A percentile compares a stretch with the other conserved stretches of the same genome.
Evolutionary conservation across 495 filamentous ascomycete genomes (phyloP).

Genomic region (Annulohypoxylon moriforme): DNA sequence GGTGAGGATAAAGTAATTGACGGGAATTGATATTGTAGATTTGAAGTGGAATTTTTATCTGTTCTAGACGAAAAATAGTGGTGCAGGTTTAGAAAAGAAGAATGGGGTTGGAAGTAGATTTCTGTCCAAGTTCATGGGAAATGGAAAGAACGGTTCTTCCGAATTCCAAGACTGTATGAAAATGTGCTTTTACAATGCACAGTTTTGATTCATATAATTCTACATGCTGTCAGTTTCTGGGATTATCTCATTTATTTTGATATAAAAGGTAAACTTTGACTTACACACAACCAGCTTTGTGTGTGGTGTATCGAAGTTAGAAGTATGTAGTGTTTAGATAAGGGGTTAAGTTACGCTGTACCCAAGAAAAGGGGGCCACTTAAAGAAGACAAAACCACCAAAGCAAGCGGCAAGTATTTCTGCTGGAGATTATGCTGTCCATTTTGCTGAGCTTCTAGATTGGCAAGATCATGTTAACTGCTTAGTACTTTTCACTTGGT

Average conservation of each 20-base stretch:
- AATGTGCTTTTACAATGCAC: background rate
- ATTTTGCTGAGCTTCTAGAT: slow-evolving; percentile 14
- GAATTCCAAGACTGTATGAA: background rate
- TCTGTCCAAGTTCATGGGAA: background rate
- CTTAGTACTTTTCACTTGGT: background rate
- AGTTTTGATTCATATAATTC: background rate
- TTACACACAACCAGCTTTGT: background rate
- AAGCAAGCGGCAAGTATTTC: slow-evolving; percentile 1
- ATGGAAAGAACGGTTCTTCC: background rate
- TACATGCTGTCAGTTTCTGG: background rate
- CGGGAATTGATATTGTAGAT: background rate
- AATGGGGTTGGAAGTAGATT: background rate
- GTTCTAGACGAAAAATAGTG: background rate
- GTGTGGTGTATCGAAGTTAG: background rate
- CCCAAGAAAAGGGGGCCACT: background rate
- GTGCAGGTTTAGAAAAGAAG: background rate
- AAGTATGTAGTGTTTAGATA: background rate
- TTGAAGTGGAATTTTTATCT: background rate
- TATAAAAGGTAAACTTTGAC: background rate
- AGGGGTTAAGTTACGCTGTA: slow-evolving; percentile 3
- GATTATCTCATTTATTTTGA: background rate
- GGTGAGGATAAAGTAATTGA: background rate
- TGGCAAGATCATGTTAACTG: background rate
- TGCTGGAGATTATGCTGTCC: slow-evolving; percentile 7
- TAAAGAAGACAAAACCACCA: background rate